phyloP scores from a whole-genome alignment of 345 rosid species.

The Ceriops decandra region DNA sequence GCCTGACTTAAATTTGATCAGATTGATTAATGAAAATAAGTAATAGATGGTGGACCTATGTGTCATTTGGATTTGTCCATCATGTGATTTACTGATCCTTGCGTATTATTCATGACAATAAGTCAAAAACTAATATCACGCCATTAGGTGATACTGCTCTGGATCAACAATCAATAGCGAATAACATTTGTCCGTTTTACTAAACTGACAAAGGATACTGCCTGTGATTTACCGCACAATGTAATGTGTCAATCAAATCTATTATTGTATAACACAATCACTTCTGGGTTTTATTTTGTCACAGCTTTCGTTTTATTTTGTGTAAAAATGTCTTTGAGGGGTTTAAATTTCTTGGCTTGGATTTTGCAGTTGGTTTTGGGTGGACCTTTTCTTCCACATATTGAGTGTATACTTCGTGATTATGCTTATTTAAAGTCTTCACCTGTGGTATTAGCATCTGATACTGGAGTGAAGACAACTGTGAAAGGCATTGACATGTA shows the following conservation, averaged over 20 bases:
- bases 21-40: not conserved
- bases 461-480: slow-evolving; percentile 44
- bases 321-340: not conserved
- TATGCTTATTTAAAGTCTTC: slow-evolving; percentile 59
- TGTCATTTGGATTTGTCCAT: not conserved
- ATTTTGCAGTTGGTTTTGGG: slow-evolving; percentile 61
- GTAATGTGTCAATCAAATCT: not conserved
- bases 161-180: no score
- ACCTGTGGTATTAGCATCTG: slow-evolving; percentile 54
- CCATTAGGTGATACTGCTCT: not conserved
- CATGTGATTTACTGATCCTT: not conserved
- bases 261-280: not conserved
- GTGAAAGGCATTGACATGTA: slow-evolving; percentile 41
- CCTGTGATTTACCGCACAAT: not conserved
- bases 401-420: slow-evolving; percentile 55
- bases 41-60: not conserved
- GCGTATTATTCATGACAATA: not conserved
- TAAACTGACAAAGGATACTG: not conserved
- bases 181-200: no score
- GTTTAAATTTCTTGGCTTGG: not conserved
- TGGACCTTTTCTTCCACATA: slow-evolving; percentile 82
- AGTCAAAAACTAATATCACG: not conserved
- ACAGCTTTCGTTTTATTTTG: not conserved
- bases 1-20: not conserved
- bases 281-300: not conserved